These are phyloP conservation scores for Arachnomyces sp. DNA, from an alignment of 2,329 filamentous ascomycete genomes.

Conservation along the genomic window DNA sequence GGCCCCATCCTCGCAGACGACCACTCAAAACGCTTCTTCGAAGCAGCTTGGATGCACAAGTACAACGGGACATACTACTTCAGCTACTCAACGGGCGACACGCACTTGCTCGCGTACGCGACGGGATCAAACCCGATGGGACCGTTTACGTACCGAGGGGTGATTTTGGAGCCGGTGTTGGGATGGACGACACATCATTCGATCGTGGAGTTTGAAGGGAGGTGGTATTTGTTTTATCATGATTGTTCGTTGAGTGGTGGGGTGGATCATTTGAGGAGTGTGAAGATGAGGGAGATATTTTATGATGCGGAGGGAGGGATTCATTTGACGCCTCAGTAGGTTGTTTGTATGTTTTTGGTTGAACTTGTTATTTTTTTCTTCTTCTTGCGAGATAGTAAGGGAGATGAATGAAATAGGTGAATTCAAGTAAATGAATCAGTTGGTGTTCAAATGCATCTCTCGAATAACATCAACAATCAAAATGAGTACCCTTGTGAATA, in stretches of 20 bases:
- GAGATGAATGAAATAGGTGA: no score
- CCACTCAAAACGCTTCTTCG: slow-evolving; percentile 70
- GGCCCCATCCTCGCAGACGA: slow-evolving; percentile 57
- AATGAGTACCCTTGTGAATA: no score
- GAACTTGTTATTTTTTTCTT: no score
- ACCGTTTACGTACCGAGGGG: slow-evolving; percentile 64
- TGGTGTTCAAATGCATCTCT: no score
- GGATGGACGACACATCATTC: slow-evolving; percentile 80
- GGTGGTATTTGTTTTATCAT: slow-evolving; percentile 71
- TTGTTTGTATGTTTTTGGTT: no score
- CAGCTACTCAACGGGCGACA: slow-evolving; percentile 70
- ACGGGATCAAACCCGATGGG: slow-evolving; percentile 58
- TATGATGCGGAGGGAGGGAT: slow-evolving; percentile 62
- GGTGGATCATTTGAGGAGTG: slow-evolving; percentile 62
- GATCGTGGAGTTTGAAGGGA: slow-evolving; percentile 63
- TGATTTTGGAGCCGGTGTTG: slow-evolving; percentile 66
- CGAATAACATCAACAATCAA: no score
- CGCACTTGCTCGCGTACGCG: slow-evolving; percentile 66
- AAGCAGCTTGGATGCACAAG: slow-evolving; percentile 75
- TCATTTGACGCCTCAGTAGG: slow-evolving; percentile 18
- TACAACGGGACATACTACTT: slow-evolving; percentile 64
- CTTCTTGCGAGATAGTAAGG: no score
- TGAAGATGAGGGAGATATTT: slow-evolving; percentile 68
- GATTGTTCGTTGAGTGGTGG: slow-evolving; percentile 62
- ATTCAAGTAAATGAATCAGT: no score